Evolutionary conservation across 768 basidiomycete genomes (phyloP).

Genomic region (Kwoniella sp.): DNA sequence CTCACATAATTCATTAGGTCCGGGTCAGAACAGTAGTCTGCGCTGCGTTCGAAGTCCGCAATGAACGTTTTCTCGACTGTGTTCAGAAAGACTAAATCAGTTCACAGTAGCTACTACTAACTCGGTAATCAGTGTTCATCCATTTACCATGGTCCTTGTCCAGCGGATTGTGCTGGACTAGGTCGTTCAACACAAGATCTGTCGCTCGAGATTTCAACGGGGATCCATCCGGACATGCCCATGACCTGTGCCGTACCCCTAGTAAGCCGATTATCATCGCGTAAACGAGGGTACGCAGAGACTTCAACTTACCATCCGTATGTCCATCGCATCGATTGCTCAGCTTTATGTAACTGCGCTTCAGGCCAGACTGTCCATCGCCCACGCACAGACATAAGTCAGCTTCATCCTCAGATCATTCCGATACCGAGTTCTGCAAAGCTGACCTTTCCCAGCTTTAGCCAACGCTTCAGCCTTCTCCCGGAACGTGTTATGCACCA

Average conservation of each 20-base stretch:
- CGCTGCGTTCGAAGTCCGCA: conserved; percentile 39
- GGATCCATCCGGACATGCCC: conserved; percentile 44
- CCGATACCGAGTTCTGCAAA: background rate
- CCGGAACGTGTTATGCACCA: conserved; percentile 37
- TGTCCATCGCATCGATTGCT: conserved; percentile 45
- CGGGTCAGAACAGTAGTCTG: conserved; percentile 40
- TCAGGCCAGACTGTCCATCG: conserved; percentile 34
- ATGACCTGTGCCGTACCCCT: conserved; percentile 34
- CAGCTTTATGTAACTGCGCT: conserved; percentile 37
- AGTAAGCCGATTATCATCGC: background rate
- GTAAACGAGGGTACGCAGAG: no score
- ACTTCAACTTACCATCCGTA: conserved; percentile 48
- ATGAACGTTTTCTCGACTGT: conserved; percentile 33
- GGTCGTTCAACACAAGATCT: conserved; percentile 43
- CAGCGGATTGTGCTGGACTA: conserved; percentile 8
- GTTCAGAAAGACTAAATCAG: background rate
- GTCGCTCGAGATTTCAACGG: conserved; percentile 39
- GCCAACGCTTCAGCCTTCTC: conserved; percentile 36
- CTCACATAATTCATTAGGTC: conserved; percentile 40
- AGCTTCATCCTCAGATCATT: no score
- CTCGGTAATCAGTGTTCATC: no score
- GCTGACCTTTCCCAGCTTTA: conserved; percentile 35
- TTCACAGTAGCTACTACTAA: no score
- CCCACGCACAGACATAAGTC: background rate
- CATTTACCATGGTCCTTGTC: conserved; percentile 10